Evolutionary conservation across 805 yeast genomes (phyloP).

Genomic region (Wickerhamomyces strasburgensis): DNA sequence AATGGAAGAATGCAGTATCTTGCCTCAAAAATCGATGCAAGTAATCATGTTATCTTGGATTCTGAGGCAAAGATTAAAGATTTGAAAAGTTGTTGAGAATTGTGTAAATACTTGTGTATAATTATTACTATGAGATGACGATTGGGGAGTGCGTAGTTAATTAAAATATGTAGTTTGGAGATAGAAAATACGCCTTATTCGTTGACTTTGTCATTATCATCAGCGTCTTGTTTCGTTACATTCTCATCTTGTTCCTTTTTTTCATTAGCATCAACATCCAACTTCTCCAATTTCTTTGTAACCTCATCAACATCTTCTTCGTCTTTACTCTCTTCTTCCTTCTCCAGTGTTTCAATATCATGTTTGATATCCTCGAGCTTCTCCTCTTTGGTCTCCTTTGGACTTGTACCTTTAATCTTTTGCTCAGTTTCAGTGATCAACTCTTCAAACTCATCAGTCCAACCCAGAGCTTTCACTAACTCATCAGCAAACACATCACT

Average conservation of each 20-base stretch:
- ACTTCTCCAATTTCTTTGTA: conserved; percentile 1
- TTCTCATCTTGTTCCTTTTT: not conserved
- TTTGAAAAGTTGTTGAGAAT: conserved; percentile 15
- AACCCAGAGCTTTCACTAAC: conserved; percentile 53
- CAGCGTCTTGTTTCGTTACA: not conserved
- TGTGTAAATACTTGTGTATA: not conserved
- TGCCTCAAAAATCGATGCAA: conserved; percentile 57
- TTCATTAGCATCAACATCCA: conserved; percentile 2
- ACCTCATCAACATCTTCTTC: conserved; percentile 3
- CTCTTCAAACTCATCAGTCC: conserved; percentile 46
- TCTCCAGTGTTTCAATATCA: conserved; percentile 24
- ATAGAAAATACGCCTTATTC: no score
- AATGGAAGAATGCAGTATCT: conserved; percentile 61
- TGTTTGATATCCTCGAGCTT: conserved; percentile 24
- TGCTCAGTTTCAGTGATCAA: conserved; percentile 24
- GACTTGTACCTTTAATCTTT: not conserved
- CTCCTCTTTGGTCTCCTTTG: conserved; percentile 13
- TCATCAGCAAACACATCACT: conserved; percentile 62
- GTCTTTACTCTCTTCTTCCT: conserved; percentile 12
- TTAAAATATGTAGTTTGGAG: no score
- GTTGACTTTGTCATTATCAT: no score
- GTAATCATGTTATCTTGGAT: conserved; percentile 46
- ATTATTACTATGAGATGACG: not conserved
- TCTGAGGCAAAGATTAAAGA: conserved; percentile 42
- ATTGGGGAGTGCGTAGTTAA: no score